Evolutionary conservation across 352 stramenopile species (phyloP), one percentile per base, ranked within the genome.

Genomic region (Pythium dissimile): DNA sequence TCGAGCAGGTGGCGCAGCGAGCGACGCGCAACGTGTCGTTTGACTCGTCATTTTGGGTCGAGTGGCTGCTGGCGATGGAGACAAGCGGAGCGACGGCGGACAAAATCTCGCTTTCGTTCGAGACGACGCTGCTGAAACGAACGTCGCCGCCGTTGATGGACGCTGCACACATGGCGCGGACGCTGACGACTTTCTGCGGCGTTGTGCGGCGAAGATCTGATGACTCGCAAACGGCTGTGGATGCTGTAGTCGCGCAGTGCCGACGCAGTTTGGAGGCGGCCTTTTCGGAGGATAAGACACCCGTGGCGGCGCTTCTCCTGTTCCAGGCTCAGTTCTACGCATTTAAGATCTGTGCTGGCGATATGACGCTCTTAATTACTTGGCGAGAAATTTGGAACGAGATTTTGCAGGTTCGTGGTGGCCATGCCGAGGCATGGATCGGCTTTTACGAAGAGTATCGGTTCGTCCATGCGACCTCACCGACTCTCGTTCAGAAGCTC

Each of bases 1-100:
- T 43, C 15, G 27, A 64, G 5, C 67, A 52, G 13, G 27, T 89
- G 18, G 49, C 23, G 10, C 62, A 55, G 27, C 70, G 79, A 24
- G 76, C 75, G 15, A 71, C 84, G 32, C 77, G 77, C 9, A 92
- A 92, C 44, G 67, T 89, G 18, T 80, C 76, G 1, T 88, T 87
- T 24, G 79, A 92, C 49, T 84, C 81, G 16, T 57, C 44, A 21
- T 52, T 70, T 5, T 92, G 81, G 81, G 71, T 72, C 3, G 72
- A 85, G 28, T 59, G 77, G 38, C 27, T 92, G 35, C 51, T 87
- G 26, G 69, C 72, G 26, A 76, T 88, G 64, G 81, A 92, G 56
- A 39, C 18, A 5, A 24, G 44, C 18, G 34, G 23, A 0, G 20
- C 30, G 5, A 52, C 44, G 1, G 31, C 62, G 1, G 20, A 63